Evolutionary conservation across 345 rosid genomes (phyloP), one percentile per base, ranked within the genome.

Genomic region (Citrus trifoliata): DNA sequence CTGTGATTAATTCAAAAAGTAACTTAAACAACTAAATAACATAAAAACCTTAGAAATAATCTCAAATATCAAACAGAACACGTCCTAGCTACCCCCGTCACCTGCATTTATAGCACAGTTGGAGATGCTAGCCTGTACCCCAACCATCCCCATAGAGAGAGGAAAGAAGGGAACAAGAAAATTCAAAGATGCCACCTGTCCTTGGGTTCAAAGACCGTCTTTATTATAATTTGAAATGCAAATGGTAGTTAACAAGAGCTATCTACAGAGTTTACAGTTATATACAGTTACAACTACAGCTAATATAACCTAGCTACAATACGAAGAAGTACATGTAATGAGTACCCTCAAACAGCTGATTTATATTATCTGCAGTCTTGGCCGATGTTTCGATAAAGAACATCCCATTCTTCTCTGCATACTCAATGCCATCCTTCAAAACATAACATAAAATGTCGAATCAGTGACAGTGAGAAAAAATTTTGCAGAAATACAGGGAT

Each of bases 361-460:
- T 92, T 83, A 95, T 93, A 79, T 95, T 95, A 83, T 93, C 97
- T 16, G 99, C 98, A 70, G 99, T 95, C 86, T 95, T 95, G 40
- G 99, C 99, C 37, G 99, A 95, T 48, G 98, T 91, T 92, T 95
- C 99, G 6, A 95, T 93, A 76, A 92, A 95, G 90, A 95, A 95
- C 99, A 95, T 95, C 28, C 98, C 91, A 70, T 95, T 95, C 85
- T 91, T 93, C 94, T 95, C 99, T 7, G 99, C 97, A 80, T 90
- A 92, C 76, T 93, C 96, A 61, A 88, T 84, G 53, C 95, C 99
- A 84, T 92, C 97, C 99, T 95, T 88, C 76, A 80, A 76, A 25
- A 76, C 4, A 24, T 72, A 77, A 77, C 27, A 80, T 75, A 24
- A 78, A 21, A 60, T 30, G 81, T 22, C 2, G 38, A 59, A 76